A percentile compares a stretch with the other conserved stretches of the same genome.
Conservation (phyloP, 1,139 yeast genomes). For the Sugiyamaella xylanicola region DNA sequence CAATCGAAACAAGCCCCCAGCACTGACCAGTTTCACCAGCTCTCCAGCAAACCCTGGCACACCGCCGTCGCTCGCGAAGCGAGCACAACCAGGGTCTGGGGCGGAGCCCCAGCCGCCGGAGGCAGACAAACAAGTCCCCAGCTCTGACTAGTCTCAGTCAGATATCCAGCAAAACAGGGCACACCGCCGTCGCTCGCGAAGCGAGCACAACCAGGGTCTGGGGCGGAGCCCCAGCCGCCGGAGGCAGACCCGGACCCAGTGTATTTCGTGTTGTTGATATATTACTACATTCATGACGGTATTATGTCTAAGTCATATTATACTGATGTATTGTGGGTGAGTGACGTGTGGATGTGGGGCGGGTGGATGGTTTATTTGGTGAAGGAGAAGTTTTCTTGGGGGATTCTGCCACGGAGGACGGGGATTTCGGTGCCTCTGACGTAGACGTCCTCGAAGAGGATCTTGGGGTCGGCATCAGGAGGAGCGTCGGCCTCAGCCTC, state of each 20-base stretch:
- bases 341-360: neutral
- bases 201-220: no score
- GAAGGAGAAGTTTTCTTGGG: constrained; percentile 63
- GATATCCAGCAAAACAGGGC: neutral
- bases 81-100: constrained; percentile 8
- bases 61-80: constrained; percentile 2
- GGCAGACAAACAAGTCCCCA: neutral
- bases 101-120: constrained; percentile 14
- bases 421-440: constrained; percentile 93
- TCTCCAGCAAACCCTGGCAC: no score
- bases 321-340: neutral
- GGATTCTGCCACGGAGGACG: constrained; percentile 92
- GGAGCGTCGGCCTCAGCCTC: constrained; percentile 92
- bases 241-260: neutral
- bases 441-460: constrained; percentile 94
- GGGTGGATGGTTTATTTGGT: constrained; percentile 23
- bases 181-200: no score
- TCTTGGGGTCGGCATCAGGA: constrained; percentile 94
- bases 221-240: neutral
- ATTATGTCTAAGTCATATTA: neutral
- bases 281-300: constrained; percentile 5
- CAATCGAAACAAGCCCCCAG: no score
- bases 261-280: neutral
- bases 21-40: no score
- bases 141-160: neutral